phyloP scores from a whole-genome alignment of 129 eudicot species.

The Chrysanthemum lavandulifolium region DNA sequence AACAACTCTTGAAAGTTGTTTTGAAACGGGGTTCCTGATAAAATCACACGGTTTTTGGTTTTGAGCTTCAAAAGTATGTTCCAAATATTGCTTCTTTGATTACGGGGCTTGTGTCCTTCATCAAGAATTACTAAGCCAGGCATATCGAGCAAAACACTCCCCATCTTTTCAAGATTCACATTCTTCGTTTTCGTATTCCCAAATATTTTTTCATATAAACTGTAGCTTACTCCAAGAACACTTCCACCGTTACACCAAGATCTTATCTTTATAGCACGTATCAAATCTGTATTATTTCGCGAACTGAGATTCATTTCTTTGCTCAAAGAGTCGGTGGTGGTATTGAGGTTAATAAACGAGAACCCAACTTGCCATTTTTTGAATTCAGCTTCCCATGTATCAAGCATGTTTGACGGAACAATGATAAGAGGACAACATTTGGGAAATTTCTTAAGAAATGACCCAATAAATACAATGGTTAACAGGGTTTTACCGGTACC shows the following conservation, averaged over 20 bases:
- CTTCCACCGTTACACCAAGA: too few species aligned
- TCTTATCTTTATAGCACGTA: too few species aligned
- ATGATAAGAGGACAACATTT: slow-evolving; percentile 40
- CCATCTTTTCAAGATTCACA: slow-evolving; percentile 15
- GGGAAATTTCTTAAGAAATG: slow-evolving; percentile 50
- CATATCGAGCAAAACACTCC: slow-evolving; percentile 35
- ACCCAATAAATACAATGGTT: slow-evolving; percentile 41
- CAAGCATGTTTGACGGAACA: neutral
- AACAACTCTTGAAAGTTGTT: slow-evolving; percentile 67
- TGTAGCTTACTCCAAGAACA: neutral
- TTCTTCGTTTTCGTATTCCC: slow-evolving; percentile 24
- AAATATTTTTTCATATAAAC: slow-evolving; percentile 21
- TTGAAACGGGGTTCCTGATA: slow-evolving; percentile 86
- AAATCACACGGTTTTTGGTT: slow-evolving; percentile 53
- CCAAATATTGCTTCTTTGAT: slow-evolving; percentile 48
- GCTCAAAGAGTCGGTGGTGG: neutral
- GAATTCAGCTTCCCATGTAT: neutral
- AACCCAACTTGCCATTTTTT: neutral
- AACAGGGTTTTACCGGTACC: slow-evolving; percentile 76
- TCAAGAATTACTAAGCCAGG: slow-evolving; percentile 73
- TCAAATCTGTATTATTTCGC: too few species aligned
- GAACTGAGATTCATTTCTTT: too few species aligned
- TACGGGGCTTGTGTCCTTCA: slow-evolving; percentile 91
- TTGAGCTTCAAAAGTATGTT: slow-evolving; percentile 43
- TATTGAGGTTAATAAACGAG: neutral